A percentile compares a stretch with the other conserved stretches of the same genome.
Evolutionary conservation across 495 filamentous ascomycete genomes (phyloP).

Genomic region (Hapsidospora chrysogenum): DNA sequence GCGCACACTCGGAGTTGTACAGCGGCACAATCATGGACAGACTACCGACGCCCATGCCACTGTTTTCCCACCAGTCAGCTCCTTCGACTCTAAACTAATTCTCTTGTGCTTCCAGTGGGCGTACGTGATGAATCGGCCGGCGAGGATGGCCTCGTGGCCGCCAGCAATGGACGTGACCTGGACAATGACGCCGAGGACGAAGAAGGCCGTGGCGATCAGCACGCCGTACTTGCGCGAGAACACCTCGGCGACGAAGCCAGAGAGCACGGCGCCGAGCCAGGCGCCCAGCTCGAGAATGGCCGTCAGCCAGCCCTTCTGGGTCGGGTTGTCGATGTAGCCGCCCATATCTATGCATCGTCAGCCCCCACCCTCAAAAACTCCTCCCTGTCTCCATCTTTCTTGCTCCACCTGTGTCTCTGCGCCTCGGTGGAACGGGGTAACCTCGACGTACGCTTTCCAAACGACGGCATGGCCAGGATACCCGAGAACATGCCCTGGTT

Average conservation of each 20-base stretch:
- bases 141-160: conserved; percentile 46
- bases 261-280: conserved; percentile 62
- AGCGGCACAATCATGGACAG: conserved; percentile 49
- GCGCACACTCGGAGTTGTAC: conserved; percentile 55
- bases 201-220: conserved; percentile 52
- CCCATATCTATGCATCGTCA: conserved; percentile 37
- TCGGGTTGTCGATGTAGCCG: conserved; percentile 37
- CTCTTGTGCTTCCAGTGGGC: conserved; percentile 3
- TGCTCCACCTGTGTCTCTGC: not conserved
- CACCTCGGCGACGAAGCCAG: conserved; percentile 59
- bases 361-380: not conserved
- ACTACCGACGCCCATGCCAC: conserved; percentile 55
- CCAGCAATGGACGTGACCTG: conserved; percentile 43
- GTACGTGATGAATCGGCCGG: conserved; percentile 55
- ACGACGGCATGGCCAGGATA: conserved; percentile 44
- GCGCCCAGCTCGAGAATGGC: conserved; percentile 71
- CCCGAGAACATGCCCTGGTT: conserved; percentile 73
- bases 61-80: conserved; percentile 2
- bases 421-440: no score
- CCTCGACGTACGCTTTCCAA: conserved; percentile 29
- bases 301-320: conserved; percentile 62
- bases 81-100: not conserved
- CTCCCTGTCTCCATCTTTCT: not conserved
- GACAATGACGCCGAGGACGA: conserved; percentile 61
- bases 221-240: conserved; percentile 61